Percentiles rank a stretch among this genome's conserved stretches.
These are phyloP conservation scores for Miamiensis avidus DNA, from an alignment of 169 alveolate genomes.

Conservation along the genomic window DNA sequence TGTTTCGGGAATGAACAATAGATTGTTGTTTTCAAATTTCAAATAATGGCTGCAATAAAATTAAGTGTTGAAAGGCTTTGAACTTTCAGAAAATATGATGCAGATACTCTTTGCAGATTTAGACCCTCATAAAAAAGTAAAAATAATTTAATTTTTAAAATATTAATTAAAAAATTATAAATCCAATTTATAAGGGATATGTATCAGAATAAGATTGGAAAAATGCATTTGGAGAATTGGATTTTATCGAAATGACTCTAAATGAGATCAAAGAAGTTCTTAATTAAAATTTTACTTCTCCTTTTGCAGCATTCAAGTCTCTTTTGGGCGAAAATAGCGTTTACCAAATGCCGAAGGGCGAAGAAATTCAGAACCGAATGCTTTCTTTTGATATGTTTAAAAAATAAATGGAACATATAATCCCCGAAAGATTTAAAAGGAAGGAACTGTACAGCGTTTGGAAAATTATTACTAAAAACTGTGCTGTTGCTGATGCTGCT, in stretches of 20 bases:
- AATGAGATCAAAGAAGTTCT: slow-evolving; percentile 54
- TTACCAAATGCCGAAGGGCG: background rate
- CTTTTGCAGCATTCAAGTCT: slow-evolving; percentile 14
- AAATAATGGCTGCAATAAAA: slow-evolving; percentile 52
- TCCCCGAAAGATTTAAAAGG: slow-evolving; percentile 23
- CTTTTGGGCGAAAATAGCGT: background rate
- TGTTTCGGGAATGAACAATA: slow-evolving; percentile 34
- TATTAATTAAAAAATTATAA: no score
- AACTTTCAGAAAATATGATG: slow-evolving; percentile 56
- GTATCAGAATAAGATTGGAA: slow-evolving; percentile 66
- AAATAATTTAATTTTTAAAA: no score
- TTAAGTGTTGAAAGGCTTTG: slow-evolving; percentile 54
- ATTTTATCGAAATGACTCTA: slow-evolving; percentile 42
- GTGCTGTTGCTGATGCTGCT: no score
- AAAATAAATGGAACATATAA: background rate
- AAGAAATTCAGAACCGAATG: slow-evolving; percentile 8
- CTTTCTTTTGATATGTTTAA: background rate
- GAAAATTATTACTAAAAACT: background rate
- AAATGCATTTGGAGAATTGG: slow-evolving; percentile 45
- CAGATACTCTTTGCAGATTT: slow-evolving; percentile 63
- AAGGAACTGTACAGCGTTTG: slow-evolving; percentile 34
- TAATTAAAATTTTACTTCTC: slow-evolving; percentile 39
- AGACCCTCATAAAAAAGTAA: slow-evolving; percentile 58
- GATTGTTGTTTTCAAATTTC: slow-evolving; percentile 54
- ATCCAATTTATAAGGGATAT: slow-evolving; percentile 53